These are phyloP conservation scores for Mycotypha africana DNA, from an alignment of 371 early-diverging fungal species.

Conservation along the genomic window DNA sequence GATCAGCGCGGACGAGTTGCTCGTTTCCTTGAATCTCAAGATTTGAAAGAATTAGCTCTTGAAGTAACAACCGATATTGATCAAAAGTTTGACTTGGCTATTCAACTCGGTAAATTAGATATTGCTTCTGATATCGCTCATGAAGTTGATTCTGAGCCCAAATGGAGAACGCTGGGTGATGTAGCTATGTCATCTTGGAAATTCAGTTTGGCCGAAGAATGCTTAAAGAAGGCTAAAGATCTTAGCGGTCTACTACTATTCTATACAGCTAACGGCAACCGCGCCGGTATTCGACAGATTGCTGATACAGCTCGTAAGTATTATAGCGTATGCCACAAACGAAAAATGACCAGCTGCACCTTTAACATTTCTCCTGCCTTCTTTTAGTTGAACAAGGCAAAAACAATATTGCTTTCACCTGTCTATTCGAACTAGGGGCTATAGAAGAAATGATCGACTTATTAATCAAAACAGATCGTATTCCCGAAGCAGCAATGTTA, in stretches of 20 bases:
- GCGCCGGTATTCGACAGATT: slow-evolving; percentile 65
- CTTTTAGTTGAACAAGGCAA: slow-evolving; percentile 61
- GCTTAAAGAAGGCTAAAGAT: slow-evolving; percentile 84
- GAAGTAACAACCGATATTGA: slow-evolving; percentile 90
- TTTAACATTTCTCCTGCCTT: background rate
- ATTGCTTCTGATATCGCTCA: slow-evolving; percentile 86
- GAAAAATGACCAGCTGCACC: background rate
- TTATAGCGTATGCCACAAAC: background rate
- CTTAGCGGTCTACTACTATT: slow-evolving; percentile 82
- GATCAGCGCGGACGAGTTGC: slow-evolving; percentile 90
- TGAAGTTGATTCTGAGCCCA: slow-evolving; percentile 72
- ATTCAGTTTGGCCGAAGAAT: slow-evolving; percentile 85
- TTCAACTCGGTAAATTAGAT: slow-evolving; percentile 80
- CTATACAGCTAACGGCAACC: slow-evolving; percentile 86
- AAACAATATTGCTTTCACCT: slow-evolving; percentile 88
- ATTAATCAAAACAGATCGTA: slow-evolving; percentile 77
- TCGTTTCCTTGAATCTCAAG: slow-evolving; percentile 91
- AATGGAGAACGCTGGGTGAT: slow-evolving; percentile 92
- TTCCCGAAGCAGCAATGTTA: slow-evolving; percentile 95
- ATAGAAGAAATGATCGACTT: slow-evolving; percentile 77
- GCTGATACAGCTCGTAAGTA: slow-evolving; percentile 69
- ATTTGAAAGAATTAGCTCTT: slow-evolving; percentile 86
- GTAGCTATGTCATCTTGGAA: slow-evolving; percentile 86
- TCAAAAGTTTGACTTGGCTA: slow-evolving; percentile 92
- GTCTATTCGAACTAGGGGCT: slow-evolving; percentile 70